A percentile compares a stretch with the other conserved stretches of the same genome.
phyloP scores from a whole-genome alignment of 192 early-diverging fungal genomes.

The Gaertneriomyces sp. region DNA sequence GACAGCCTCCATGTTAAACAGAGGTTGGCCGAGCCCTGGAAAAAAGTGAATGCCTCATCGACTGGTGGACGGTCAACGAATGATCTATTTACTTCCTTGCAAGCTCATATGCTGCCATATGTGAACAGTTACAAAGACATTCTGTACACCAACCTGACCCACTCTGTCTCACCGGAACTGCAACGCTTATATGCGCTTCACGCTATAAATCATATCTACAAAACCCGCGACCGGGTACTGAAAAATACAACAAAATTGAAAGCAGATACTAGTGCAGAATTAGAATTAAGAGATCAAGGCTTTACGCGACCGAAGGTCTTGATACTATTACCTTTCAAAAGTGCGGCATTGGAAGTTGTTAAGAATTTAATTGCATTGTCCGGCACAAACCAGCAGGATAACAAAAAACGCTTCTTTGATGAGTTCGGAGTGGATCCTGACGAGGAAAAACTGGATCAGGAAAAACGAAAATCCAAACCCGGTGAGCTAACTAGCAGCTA shows the following conservation, averaged over 20 bases:
- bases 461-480: slow-evolving; percentile 49
- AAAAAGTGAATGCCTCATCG: slow-evolving; percentile 4
- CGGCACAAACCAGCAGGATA: slow-evolving; percentile 79
- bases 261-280: slow-evolving; percentile 19
- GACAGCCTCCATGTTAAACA: slow-evolving; percentile 11
- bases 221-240: slow-evolving; percentile 68
- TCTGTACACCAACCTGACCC: slow-evolving; percentile 59
- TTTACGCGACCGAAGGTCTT: slow-evolving; percentile 92
- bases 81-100: slow-evolving; percentile 30
- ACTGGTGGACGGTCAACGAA: slow-evolving; percentile 6
- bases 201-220: slow-evolving; percentile 86
- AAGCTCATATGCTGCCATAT: slow-evolving; percentile 17
- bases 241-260: slow-evolving; percentile 77
- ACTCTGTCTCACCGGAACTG: slow-evolving; percentile 65
- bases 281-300: slow-evolving; percentile 88
- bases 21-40: slow-evolving; percentile 16
- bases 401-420: slow-evolving; percentile 78
- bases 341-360: slow-evolving; percentile 76
- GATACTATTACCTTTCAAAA: slow-evolving; percentile 84
- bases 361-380: slow-evolving; percentile 70
- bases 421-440: slow-evolving; percentile 68
- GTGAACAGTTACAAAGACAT: slow-evolving; percentile 78
- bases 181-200: slow-evolving; percentile 75
- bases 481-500: background rate
- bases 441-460: slow-evolving; percentile 56